A percentile compares a stretch with the other conserved stretches of the same genome.
These are phyloP conservation scores for Monosporascus sp. DNA, from an alignment of 2,329 filamentous ascomycete genomes.

Conservation along the genomic window DNA sequence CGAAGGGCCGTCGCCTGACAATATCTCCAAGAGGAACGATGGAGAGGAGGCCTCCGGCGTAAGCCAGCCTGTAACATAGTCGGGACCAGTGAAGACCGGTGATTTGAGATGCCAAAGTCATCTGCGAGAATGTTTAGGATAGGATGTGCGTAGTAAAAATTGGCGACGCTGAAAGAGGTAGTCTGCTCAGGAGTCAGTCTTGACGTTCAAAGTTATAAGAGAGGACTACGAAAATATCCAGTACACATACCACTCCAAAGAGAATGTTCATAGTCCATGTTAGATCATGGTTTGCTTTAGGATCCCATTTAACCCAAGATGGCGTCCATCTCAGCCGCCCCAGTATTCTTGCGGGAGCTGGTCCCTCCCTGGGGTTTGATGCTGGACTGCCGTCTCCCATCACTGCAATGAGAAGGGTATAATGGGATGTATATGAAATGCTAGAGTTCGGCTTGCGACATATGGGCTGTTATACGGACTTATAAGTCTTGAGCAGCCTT, in stretches of 20 bases:
- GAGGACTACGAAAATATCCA: background rate
- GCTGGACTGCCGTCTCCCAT: too few species aligned
- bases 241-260: constrained; percentile 27
- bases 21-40: constrained; percentile 71
- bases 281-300: constrained; percentile 17
- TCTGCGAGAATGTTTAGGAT: constrained; percentile 69
- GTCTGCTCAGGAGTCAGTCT: constrained; percentile 29
- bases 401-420: too few species aligned
- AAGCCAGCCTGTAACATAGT: constrained; percentile 78
- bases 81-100: constrained; percentile 61
- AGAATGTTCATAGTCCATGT: constrained; percentile 21
- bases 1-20: constrained; percentile 62
- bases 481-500: too few species aligned
- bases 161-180: constrained; percentile 66
- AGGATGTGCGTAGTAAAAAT: constrained; percentile 77
- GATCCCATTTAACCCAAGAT: constrained; percentile 19
- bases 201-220: background rate
- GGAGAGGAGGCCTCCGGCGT: constrained; percentile 67
- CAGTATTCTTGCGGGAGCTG: too few species aligned
- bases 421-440: too few species aligned
- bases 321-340: constrained; percentile 14
- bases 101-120: constrained; percentile 66
- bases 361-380: too few species aligned
- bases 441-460: too few species aligned
- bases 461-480: too few species aligned